phyloP scores from a whole-genome alignment of 345 rosid species.

The Arabidopsis thaliana region DNA sequence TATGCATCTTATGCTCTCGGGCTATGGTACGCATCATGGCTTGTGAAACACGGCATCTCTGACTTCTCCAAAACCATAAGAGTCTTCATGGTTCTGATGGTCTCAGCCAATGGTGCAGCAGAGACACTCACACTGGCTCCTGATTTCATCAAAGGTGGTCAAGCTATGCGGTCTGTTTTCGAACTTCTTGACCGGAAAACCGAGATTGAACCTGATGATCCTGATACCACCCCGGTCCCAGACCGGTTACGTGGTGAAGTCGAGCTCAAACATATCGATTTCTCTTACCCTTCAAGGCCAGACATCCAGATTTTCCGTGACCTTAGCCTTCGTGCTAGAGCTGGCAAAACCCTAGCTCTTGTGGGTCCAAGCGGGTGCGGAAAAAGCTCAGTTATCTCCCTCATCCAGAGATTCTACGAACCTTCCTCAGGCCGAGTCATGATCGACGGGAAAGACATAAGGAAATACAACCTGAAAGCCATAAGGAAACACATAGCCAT shows the following conservation, averaged over 20 bases:
- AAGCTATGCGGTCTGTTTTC: conserved; percentile 92
- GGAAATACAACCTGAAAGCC: conserved; percentile 92
- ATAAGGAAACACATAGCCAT: conserved; percentile 86
- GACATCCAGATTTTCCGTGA: conserved; percentile 85
- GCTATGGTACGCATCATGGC: conserved; percentile 99
- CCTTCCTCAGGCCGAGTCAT: conserved; percentile 87
- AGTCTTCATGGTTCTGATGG: conserved; percentile 99
- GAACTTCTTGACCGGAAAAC: conserved; percentile 96
- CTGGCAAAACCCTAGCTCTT: conserved; percentile 93
- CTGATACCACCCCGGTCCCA: conserved; percentile 75
- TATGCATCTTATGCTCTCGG: conserved; percentile 98
- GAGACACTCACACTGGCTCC: conserved; percentile 96
- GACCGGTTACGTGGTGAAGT: conserved; percentile 92
- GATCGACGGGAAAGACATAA: conserved; percentile 92
- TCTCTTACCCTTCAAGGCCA: conserved; percentile 91
- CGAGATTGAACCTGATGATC: conserved; percentile 94
- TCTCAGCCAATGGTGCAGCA: conserved; percentile 97
- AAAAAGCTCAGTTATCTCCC: conserved; percentile 90
- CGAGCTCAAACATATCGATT: conserved; percentile 92
- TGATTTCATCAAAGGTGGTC: conserved; percentile 97
- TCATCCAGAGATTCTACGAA: conserved; percentile 82
- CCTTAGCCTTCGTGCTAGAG: conserved; percentile 81
- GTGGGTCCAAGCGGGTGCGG: conserved; percentile 99
- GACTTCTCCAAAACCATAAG: conserved; percentile 97
- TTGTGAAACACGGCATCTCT: conserved; percentile 96